Percentiles rank a stretch among this genome's conserved stretches.
These are phyloP conservation scores for Wickerhamiella allomyrinae DNA, from an alignment of 805 yeast species.

Conservation along the genomic window DNA sequence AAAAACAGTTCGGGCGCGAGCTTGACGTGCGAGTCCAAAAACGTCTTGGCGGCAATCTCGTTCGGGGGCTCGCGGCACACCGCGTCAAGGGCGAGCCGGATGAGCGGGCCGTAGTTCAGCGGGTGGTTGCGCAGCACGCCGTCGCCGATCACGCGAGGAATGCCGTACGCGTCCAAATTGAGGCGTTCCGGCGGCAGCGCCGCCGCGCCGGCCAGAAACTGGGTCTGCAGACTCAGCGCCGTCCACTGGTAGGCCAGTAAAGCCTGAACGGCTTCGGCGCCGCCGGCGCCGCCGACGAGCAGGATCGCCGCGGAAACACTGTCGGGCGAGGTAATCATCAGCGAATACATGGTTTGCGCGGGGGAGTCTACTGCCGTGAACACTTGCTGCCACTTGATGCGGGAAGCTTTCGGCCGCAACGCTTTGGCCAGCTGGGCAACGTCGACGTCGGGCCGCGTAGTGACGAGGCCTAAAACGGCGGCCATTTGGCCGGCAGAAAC, in stretches of 20 bases:
- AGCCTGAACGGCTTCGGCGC: slow-evolving; percentile 8
- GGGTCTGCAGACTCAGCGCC: slow-evolving; percentile 5
- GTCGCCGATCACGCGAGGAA: slow-evolving; percentile 9
- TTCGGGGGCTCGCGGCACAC: slow-evolving; percentile 19
- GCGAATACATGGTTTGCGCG: not conserved
- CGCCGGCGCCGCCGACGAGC: slow-evolving; percentile 3
- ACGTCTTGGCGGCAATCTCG: slow-evolving; percentile 16
- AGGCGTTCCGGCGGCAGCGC: slow-evolving; percentile 6
- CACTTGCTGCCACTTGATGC: slow-evolving; percentile 7
- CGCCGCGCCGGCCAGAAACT: slow-evolving; percentile 4
- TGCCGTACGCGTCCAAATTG: slow-evolving; percentile 7
- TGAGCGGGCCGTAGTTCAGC: slow-evolving; percentile 17
- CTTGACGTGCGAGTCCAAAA: slow-evolving; percentile 23
- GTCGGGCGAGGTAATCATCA: slow-evolving; percentile 4
- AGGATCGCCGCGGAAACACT: slow-evolving; percentile 6
- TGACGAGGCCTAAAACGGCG: slow-evolving; percentile 7
- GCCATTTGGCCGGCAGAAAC: slow-evolving; percentile 8
- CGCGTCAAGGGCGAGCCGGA: slow-evolving; percentile 19
- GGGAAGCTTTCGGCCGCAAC: slow-evolving; percentile 6
- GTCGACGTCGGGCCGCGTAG: slow-evolving; percentile 9
- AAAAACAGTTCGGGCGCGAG: slow-evolving; percentile 24
- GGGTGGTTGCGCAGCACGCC: slow-evolving; percentile 13
- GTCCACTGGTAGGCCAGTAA: slow-evolving; percentile 8
- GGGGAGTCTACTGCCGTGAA: not conserved
- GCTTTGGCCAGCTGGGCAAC: slow-evolving; percentile 7